Conservation (phyloP, 768 basidiomycete genomes). For the Sistotremastrum niveocremeum region DNA sequence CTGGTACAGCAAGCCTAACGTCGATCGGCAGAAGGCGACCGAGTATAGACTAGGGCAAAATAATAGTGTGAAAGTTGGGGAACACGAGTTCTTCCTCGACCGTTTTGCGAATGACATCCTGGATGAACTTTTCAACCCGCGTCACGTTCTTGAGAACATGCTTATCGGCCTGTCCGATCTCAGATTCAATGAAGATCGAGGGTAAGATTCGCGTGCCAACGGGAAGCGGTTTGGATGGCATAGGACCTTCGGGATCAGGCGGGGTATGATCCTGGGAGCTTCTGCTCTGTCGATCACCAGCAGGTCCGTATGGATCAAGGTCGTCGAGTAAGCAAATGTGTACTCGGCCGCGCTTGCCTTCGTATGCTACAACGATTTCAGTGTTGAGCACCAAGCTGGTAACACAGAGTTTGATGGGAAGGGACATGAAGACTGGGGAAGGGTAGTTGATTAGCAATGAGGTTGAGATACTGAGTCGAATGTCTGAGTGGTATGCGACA, state of each 20-base stretch:
- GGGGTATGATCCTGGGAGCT: slow-evolving; percentile 33
- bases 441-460: slow-evolving; percentile 96
- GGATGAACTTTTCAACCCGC: slow-evolving; percentile 88
- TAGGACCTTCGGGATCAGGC: slow-evolving; percentile 39
- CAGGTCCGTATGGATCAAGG: slow-evolving; percentile 71
- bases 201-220: slow-evolving; percentile 77
- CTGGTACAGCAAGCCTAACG: slow-evolving; percentile 24
- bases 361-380: slow-evolving; percentile 84
- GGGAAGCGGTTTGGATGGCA: slow-evolving; percentile 53
- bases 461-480: slow-evolving; percentile 81
- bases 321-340: slow-evolving; percentile 87
- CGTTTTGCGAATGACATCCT: slow-evolving; percentile 89
- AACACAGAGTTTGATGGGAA: slow-evolving; percentile 89
- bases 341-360: slow-evolving; percentile 65
- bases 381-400: slow-evolving; percentile 79
- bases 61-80: slow-evolving; percentile 81
- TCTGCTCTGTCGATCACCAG: slow-evolving; percentile 22
- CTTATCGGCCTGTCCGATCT: slow-evolving; percentile 91
- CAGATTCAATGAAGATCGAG: slow-evolving; percentile 84
- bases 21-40: neutral
- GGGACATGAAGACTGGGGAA: slow-evolving; percentile 88
- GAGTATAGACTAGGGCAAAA: slow-evolving; percentile 1
- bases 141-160: slow-evolving; percentile 94
- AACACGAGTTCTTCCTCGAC: slow-evolving; percentile 93
- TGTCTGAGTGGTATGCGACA: slow-evolving; percentile 75